Conservation (phyloP, 2,329 filamentous ascomycete genomes). For the Amesomyces nigricolor region DNA sequence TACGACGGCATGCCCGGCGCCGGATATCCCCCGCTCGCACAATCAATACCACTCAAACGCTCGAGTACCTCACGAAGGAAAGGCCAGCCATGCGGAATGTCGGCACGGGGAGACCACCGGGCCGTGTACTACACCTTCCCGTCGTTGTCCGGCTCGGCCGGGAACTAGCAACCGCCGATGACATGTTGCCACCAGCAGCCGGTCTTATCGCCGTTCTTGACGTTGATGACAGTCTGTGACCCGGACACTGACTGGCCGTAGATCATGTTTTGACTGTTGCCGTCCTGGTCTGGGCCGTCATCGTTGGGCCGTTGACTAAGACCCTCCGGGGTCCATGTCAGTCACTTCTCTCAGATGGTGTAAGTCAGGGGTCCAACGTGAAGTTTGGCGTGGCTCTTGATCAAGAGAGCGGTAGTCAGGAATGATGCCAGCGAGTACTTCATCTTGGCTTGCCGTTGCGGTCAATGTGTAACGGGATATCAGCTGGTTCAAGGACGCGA, state of each 20-base stretch:
- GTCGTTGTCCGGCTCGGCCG: slow-evolving; percentile 42
- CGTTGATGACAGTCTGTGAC: slow-evolving; percentile 40
- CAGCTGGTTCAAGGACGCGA: slow-evolving; percentile 4
- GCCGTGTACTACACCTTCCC: slow-evolving; percentile 39
- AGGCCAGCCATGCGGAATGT: background rate
- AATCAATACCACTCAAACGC: background rate
- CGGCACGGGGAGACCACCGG: slow-evolving; percentile 31
- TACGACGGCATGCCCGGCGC: no score
- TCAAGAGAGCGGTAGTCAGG: slow-evolving; percentile 33
- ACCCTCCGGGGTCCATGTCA: slow-evolving; percentile 32
- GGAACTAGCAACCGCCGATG: slow-evolving; percentile 46
- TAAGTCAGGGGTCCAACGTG: slow-evolving; percentile 24
- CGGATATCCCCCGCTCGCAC: background rate
- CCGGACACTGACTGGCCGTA: slow-evolving; percentile 43
- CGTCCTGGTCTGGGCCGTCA: slow-evolving; percentile 50
- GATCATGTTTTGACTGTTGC: slow-evolving; percentile 43
- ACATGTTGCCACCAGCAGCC: slow-evolving; percentile 50
- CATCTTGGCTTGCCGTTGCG: slow-evolving; percentile 28
- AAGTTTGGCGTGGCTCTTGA: slow-evolving; percentile 40
- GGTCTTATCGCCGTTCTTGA: slow-evolving; percentile 46
- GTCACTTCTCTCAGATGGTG: background rate
- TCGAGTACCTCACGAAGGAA: background rate
- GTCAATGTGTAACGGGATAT: background rate
- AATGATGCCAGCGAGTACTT: slow-evolving; percentile 34
- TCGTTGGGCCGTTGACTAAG: slow-evolving; percentile 43